Evolutionary conservation across 306 rosid genomes (phyloP).

Genomic region (Trifolium fragiferum): DNA sequence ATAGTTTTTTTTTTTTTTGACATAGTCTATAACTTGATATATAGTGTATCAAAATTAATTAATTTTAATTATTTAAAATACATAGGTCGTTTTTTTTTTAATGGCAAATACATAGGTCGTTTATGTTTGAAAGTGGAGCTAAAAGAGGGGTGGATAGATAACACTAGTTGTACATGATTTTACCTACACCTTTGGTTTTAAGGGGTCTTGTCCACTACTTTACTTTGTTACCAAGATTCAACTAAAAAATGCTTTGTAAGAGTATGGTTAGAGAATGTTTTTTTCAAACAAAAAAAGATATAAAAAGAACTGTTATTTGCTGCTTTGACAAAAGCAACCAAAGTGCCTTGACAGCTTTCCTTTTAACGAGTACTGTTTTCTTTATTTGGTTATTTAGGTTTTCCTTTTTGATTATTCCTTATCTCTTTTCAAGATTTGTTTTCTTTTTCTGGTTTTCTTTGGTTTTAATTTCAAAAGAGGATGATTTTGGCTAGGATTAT

Average conservation of each 20-base stretch:
- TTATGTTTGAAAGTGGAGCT: background rate
- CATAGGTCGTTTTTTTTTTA: no score
- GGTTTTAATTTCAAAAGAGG: conserved; percentile 4
- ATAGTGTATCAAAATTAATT: no score
- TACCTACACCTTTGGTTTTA: conserved; percentile 49
- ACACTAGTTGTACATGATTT: conserved; percentile 38
- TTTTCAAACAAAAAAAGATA: conserved; percentile 41
- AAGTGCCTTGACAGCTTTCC: conserved; percentile 59
- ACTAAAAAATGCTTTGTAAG: conserved; percentile 34
- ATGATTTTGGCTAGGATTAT: conserved; percentile 1
- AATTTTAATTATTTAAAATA: no score
- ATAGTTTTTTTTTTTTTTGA: no score
- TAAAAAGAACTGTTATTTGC: conserved; percentile 36
- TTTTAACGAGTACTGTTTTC: conserved; percentile 40
- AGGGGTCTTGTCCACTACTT: conserved; percentile 50
- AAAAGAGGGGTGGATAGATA: background rate
- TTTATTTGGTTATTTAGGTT: conserved; percentile 38
- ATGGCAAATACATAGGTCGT: no score
- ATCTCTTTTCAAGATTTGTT: conserved; percentile 34
- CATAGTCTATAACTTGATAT: no score
- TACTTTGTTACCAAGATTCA: conserved; percentile 42
- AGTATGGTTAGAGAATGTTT: conserved; percentile 48
- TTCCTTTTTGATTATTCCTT: conserved; percentile 37
- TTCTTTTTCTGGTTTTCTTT: conserved; percentile 14
- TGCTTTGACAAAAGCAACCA: conserved; percentile 55